Conservation (phyloP, 257 asterid species). For the Lycium barbarum region DNA sequence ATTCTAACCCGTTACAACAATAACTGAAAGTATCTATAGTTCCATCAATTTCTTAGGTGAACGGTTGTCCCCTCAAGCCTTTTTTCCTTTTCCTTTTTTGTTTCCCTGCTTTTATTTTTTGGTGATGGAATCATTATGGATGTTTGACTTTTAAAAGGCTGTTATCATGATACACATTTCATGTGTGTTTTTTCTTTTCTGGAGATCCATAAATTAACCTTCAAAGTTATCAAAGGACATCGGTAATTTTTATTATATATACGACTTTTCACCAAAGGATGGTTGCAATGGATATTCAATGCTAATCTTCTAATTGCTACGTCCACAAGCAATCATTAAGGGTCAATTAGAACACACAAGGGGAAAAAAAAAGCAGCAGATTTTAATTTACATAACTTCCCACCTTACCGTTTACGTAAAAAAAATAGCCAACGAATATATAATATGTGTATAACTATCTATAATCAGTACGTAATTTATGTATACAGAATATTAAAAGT, state of each 20-base stretch:
- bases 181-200: neutral
- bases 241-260: neutral
- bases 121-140: neutral
- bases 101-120: neutral
- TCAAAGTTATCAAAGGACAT: neutral
- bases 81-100: neutral
- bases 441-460: too few relatives aligned
- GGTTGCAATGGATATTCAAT: neutral
- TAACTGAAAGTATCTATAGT: neutral
- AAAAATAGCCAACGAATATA: too few relatives aligned
- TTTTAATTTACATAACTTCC: too few relatives aligned
- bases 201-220: neutral
- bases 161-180: neutral
- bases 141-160: constrained; percentile 20
- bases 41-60: neutral
- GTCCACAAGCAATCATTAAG: neutral
- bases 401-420: too few relatives aligned
- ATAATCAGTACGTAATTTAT: too few relatives aligned
- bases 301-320: neutral
- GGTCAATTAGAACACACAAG: neutral
- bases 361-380: neutral
- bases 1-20: neutral
- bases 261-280: neutral
- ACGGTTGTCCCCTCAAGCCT: neutral
- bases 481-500: too few relatives aligned